Conservation (phyloP, 768 basidiomycete species). For the Ephemerocybe angulata region DNA sequence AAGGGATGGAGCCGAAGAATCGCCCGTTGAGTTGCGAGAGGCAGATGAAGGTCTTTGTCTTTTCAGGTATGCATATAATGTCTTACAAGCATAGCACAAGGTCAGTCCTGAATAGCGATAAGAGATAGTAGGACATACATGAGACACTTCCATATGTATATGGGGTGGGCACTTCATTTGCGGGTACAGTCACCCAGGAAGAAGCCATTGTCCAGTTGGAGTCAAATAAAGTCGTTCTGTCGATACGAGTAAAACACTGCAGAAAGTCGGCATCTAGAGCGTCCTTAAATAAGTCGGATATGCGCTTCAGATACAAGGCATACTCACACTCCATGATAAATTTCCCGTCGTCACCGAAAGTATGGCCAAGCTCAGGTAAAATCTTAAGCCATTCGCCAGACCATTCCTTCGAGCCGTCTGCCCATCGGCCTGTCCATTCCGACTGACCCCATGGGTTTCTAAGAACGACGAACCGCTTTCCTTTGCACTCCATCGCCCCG, state of each 20-base stretch:
- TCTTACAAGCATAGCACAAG: conserved; percentile 33
- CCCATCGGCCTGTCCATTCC: conserved; percentile 44
- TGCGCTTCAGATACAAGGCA: too few species aligned
- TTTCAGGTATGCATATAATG: conserved; percentile 40
- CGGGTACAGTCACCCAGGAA: conserved; percentile 45
- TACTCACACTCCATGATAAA: conserved; percentile 46
- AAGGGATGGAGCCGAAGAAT: conserved; percentile 46
- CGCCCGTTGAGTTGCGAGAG: conserved; percentile 49
- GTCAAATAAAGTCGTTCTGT: conserved; percentile 46
- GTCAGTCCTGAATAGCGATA: background rate
- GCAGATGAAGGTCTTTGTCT: conserved; percentile 42
- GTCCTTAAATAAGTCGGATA: too few species aligned
- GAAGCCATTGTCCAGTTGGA: conserved; percentile 43
- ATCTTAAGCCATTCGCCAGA: conserved; percentile 35
- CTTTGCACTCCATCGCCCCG: conserved; percentile 36
- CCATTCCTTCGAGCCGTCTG: conserved; percentile 45
- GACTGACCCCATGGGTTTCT: conserved; percentile 44
- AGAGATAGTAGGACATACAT: conserved; percentile 38
- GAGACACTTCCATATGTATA: conserved; percentile 55
- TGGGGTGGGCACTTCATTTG: conserved; percentile 39
- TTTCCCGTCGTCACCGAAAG: conserved; percentile 40
- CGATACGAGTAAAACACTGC: conserved; percentile 40
- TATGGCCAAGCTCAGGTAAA: conserved; percentile 32
- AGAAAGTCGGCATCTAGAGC: conserved; percentile 43
- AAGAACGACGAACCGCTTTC: conserved; percentile 41